phyloP scores from a whole-genome alignment of 371 early-diverging fungal species.

The Mucor piriformis region DNA sequence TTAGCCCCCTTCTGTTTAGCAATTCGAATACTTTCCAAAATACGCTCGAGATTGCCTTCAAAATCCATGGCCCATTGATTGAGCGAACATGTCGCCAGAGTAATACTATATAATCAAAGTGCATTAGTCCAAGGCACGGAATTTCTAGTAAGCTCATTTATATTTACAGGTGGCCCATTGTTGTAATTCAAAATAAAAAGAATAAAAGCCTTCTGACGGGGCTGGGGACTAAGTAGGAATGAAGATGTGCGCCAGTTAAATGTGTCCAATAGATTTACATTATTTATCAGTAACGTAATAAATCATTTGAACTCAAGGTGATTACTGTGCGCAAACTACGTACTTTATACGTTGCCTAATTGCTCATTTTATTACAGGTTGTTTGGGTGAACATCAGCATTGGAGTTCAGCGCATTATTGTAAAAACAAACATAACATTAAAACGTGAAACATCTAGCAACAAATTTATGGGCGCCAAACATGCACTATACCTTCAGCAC shows the following conservation, averaged over 20 bases:
- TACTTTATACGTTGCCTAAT: no score
- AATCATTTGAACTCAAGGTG: no score
- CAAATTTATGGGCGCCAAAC: conserved; percentile 36
- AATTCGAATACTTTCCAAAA: conserved; percentile 79
- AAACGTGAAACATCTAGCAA: no score
- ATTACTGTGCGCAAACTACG: no score
- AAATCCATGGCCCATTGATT: conserved; percentile 99
- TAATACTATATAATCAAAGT: conserved; percentile 45
- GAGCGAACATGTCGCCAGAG: conserved; percentile 82
- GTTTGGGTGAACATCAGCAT: no score
- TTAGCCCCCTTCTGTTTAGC: conserved; percentile 85
- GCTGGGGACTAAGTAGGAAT: no score
- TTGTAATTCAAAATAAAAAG: neutral
- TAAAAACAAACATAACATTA: no score
- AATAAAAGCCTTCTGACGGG: neutral
- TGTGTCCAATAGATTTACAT: no score
- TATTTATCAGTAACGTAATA: no score
- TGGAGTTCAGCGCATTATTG: no score
- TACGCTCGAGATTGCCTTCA: conserved; percentile 87
- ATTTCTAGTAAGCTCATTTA: neutral
- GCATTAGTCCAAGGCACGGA: neutral
- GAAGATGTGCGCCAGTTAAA: no score
- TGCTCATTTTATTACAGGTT: no score
- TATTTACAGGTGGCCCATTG: conserved; percentile 22
- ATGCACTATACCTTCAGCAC: conserved; percentile 44